Percentiles rank a stretch among this genome's conserved stretches.
These are phyloP conservation scores for Sugiyamaella smithiae DNA, from an alignment of 805 yeast species.

Conservation along the genomic window DNA sequence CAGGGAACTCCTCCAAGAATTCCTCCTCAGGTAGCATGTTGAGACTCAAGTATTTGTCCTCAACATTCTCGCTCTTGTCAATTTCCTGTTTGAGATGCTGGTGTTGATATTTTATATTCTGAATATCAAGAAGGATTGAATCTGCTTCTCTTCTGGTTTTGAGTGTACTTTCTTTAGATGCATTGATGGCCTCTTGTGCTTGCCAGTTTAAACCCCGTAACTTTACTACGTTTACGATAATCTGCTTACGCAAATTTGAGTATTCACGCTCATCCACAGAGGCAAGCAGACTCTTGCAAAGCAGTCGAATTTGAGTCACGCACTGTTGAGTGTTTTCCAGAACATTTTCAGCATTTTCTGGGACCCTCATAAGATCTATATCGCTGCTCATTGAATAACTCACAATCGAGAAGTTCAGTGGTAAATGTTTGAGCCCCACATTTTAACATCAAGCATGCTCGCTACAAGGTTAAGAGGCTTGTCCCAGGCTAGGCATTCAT, in stretches of 20 bases:
- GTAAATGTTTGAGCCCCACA: no score
- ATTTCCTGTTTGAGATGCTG: slow-evolving; percentile 25
- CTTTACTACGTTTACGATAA: slow-evolving; percentile 17
- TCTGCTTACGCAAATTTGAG: slow-evolving; percentile 4
- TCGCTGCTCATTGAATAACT: no score
- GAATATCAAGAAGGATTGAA: slow-evolving; percentile 23
- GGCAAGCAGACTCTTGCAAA: not conserved
- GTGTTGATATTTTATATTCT: slow-evolving; percentile 29
- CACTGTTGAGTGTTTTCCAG: not conserved
- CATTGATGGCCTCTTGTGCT: slow-evolving; percentile 20
- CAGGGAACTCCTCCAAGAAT: slow-evolving; percentile 24
- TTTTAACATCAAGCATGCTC: no score
- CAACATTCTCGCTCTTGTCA: slow-evolving; percentile 20
- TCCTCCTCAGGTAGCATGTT: slow-evolving; percentile 25
- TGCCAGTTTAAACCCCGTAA: slow-evolving; percentile 22
- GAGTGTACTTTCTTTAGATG: slow-evolving; percentile 21
- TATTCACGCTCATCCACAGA: not conserved
- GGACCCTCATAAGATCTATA: no score
- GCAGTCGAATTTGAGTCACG: not conserved
- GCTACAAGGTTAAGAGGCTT: no score
- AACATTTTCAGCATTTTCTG: no score
- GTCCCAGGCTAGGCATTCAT: no score
- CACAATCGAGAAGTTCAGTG: no score
- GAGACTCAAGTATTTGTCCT: slow-evolving; percentile 20
- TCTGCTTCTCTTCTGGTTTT: slow-evolving; percentile 22